Base-by-base conservation (phyloP, 768 basidiomycete genomes). In the Tylopilus sp. region DNA sequence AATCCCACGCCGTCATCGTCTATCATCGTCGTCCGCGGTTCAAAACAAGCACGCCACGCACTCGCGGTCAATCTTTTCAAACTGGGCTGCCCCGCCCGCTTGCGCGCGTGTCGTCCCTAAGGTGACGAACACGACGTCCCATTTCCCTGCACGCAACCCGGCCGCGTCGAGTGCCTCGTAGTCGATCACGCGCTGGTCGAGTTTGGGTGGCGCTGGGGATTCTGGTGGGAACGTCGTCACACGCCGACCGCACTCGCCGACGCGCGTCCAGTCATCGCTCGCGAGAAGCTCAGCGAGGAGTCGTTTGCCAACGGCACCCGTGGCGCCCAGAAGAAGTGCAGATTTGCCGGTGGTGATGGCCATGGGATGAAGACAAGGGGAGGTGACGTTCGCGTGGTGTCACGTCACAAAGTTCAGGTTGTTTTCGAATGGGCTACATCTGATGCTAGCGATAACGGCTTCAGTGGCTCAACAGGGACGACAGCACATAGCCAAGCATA, bases 51-150 rank as follows among this genome's bases (percentile, higher is more conserved):
- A 10, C 30, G 30, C 30, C 0, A 71, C 80, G 53, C 57, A 89
- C 82, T 87, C 83, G 66, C 84, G 72, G 59, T 91, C 90, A 50
- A 91, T 88, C 71, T 80, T 86, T 62, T 85, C 83, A 55, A 89
- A 91, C 9, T 76, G 76, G 31, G 76, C 79, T 1, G 77, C 78
- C 55, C 83, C 78, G 3, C 87, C 87, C 0, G 87, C 88, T 15
- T 28, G 52, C 15, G 75, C 78, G 22, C 69, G 74, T 12, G 81
- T 83, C 18, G 88, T 91, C 8, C 88, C 90, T 9, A 91, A 67
- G 73, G 86, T 76, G 53, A 92, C 80, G 60, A 83, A 85, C 0
- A 92, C 83, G 20, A 86, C 82, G 66, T 90, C 87, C 82, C 85
- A 89, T 40, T 77, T 79, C 9, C 75, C 78, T 1, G 77, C 72